Base-by-base conservation (phyloP, 73 alveolate species). In the Paramecium primaurelia region DNA sequence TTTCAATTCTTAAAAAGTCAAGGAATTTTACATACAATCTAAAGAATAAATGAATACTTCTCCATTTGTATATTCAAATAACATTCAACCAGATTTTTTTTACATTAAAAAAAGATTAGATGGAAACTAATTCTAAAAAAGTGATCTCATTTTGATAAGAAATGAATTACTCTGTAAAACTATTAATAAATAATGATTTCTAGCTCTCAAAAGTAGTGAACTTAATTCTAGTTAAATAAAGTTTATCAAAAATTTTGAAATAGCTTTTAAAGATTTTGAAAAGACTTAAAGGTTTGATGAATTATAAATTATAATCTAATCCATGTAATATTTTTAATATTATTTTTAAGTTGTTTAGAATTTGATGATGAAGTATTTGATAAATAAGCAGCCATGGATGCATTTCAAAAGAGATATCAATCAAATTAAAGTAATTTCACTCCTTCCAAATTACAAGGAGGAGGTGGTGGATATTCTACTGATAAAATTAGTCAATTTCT, bases 371-470 rank as follows among this genome's bases (percentile, higher is more conserved):
- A 64, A 75, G 88, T 75, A 6, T 75, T 75, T 42, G 88, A 75
- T 20, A 75, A 75, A 75, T 75, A 75, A 14, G 88, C 88, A 22
- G 88, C 60, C 10, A 38, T 75, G 3, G 88, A 75, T 75, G 88
- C 88, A 75, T 75, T 75, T 42, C 25, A 75, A 75, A 75, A 75
- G 20, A 38, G 68, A 18, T 38, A 75, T 42, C 37, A 75, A 36
- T 75, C 68, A 14, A 75, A 36, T 20, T 7, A 38, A 22, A 75
- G 58, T 38, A 38, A 75, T 75, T 38, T 75, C 42, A 80, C 75
- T 49, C 91, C 91, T 12, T 80, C 77, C 8, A 80, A 80, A 47
- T n/a, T 80, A 22, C 26, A 40, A 80, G 73, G 73, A 44, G 58
- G 58, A 9, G 38, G 11, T 28, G 51, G 60, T 37, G 87, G 58